A percentile compares a stretch with the other conserved stretches of the same genome.
Conservation (phyloP, 2,329 filamentous ascomycete species). For the Penicillium occitanis region DNA sequence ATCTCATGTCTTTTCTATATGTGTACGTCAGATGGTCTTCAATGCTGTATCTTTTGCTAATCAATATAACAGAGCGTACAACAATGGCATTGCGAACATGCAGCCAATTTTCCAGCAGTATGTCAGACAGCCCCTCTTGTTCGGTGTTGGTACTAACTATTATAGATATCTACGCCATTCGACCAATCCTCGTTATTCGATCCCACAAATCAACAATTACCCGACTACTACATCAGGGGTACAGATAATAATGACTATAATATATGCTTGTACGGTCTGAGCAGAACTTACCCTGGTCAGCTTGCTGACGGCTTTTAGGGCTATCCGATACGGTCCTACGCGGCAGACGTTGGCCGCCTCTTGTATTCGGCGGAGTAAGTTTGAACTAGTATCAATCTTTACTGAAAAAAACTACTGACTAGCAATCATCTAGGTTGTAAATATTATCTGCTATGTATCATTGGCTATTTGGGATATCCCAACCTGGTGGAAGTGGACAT, state of each 20-base stretch:
- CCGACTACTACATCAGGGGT: constrained; percentile 60
- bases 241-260: constrained; percentile 59
- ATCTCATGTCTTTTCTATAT: constrained; percentile 58
- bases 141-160: neutral
- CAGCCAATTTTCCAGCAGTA: constrained; percentile 59
- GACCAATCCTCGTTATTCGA: constrained; percentile 46
- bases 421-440: constrained; percentile 31
- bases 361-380: constrained; percentile 58
- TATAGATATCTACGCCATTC: constrained; percentile 30
- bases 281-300: neutral
- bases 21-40: constrained; percentile 38
- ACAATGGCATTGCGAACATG: constrained; percentile 55
- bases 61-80: constrained; percentile 51
- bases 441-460: constrained; percentile 47
- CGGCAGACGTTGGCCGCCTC: constrained; percentile 63
- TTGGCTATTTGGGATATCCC: constrained; percentile 54
- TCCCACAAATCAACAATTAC: constrained; percentile 53
- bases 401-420: neutral
- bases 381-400: neutral
- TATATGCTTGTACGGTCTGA: constrained; percentile 54
- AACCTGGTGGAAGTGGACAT: constrained; percentile 62
- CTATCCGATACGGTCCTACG: constrained; percentile 61
- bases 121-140: constrained; percentile 1
- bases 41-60: neutral
- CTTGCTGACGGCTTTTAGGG: constrained; percentile 38